phyloP scores from a whole-genome alignment of 169 alveolate species.

The Theileria parva region DNA sequence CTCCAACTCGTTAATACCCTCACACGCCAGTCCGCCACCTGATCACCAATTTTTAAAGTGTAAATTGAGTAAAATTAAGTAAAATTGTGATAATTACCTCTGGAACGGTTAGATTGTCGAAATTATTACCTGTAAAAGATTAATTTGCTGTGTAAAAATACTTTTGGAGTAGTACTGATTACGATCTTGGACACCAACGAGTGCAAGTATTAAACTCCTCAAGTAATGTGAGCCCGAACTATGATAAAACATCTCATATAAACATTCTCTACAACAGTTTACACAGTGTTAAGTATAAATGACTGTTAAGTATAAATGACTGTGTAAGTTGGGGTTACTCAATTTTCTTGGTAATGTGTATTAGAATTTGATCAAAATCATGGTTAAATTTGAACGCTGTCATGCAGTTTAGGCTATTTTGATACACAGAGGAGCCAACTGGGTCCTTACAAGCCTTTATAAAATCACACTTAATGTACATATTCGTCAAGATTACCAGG shows the following conservation, averaged over 20 bases:
- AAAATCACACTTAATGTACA: slow-evolving; percentile 33
- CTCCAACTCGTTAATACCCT: slow-evolving; percentile 31
- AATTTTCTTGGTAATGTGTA: slow-evolving; percentile 30
- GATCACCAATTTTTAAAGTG: no score
- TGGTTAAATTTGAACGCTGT: slow-evolving; percentile 34
- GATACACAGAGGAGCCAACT: slow-evolving; percentile 59
- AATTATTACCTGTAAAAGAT: not conserved
- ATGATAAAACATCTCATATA: slow-evolving; percentile 42
- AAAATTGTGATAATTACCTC: no score
- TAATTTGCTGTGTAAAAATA: not conserved
- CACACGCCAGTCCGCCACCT: slow-evolving; percentile 25
- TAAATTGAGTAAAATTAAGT: no score
- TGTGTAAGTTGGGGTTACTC: slow-evolving; percentile 29
- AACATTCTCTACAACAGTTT: slow-evolving; percentile 46
- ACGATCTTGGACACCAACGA: slow-evolving; percentile 31
- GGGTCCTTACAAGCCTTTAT: slow-evolving; percentile 25
- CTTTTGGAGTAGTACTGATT: slow-evolving; percentile 3
- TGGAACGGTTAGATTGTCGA: not conserved
- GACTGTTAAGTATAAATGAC: no score
- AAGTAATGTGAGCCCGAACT: slow-evolving; percentile 53
- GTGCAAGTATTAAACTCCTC: slow-evolving; percentile 33
- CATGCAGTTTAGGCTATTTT: slow-evolving; percentile 39
- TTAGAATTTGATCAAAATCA: slow-evolving; percentile 1
- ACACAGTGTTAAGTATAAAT: no score
- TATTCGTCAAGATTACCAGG: not conserved